Conservation (phyloP, 768 basidiomycete species). For the Leccinum incarnatum region DNA sequence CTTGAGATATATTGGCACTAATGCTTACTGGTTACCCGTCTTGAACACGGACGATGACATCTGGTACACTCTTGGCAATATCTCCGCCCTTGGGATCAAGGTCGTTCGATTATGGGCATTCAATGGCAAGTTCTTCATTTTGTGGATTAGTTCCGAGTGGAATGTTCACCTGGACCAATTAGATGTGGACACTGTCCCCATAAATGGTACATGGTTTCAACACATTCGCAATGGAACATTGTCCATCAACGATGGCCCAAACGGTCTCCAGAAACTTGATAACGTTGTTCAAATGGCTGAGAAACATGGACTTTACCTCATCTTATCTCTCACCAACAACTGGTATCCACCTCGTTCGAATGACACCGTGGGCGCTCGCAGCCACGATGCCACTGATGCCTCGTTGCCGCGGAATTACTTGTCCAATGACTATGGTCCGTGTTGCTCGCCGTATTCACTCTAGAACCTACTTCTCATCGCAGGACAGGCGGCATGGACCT, state of each 20-base stretch:
- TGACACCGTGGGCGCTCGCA: conserved; percentile 7
- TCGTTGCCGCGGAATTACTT: conserved; percentile 49
- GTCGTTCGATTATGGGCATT: conserved; percentile 72
- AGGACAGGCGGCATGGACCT: conserved; percentile 60
- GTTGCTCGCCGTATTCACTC: background rate
- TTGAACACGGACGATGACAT: conserved; percentile 58
- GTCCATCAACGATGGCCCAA: conserved; percentile 56
- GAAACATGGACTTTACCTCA: conserved; percentile 49
- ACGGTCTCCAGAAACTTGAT: conserved; percentile 63
- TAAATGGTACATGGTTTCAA: conserved; percentile 64
- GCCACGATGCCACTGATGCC: conserved; percentile 37
- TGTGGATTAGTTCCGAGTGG: background rate
- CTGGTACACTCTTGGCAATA: conserved; percentile 52
- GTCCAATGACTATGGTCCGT: conserved; percentile 60
- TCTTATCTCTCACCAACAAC: conserved; percentile 60
- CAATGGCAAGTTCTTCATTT: conserved; percentile 44
- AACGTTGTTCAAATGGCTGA: conserved; percentile 53
- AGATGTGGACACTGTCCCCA: conserved; percentile 54
- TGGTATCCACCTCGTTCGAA: conserved; percentile 48
- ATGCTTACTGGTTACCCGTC: conserved; percentile 63
- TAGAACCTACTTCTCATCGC: conserved; percentile 4
- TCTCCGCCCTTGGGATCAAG: conserved; percentile 52
- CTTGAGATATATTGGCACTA: conserved; percentile 51
- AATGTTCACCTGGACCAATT: conserved; percentile 8
- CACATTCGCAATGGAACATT: conserved; percentile 52